Conservation (phyloP, 306 rosid species). For the Begonia peltatifolia region DNA sequence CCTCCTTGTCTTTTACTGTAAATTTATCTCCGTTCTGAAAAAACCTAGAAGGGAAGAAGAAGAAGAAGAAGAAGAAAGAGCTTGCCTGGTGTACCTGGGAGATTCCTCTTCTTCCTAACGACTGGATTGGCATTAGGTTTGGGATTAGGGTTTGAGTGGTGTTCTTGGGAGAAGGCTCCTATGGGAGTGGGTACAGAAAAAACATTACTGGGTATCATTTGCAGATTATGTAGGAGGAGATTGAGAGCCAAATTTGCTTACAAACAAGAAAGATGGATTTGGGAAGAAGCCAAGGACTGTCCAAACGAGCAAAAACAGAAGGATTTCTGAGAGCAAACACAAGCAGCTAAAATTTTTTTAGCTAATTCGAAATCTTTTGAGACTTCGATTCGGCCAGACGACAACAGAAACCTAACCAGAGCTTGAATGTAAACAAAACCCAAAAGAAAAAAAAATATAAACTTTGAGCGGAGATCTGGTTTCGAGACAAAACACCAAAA, state of each 20-base stretch:
- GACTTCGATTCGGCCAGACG: constrained; percentile 48
- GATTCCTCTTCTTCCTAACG: constrained; percentile 71
- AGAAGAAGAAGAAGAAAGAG: background rate
- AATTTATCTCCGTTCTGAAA: too few relatives aligned
- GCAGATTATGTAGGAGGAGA: constrained; percentile 4
- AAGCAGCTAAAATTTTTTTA: constrained; percentile 18
- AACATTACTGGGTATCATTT: constrained; percentile 55
- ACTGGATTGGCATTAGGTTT: constrained; percentile 27
- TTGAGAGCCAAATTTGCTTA: background rate
- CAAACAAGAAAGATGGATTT: too few relatives aligned
- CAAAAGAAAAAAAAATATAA: constrained; percentile 2
- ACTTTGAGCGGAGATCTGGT: constrained; percentile 12
- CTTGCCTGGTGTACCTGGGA: constrained; percentile 89
- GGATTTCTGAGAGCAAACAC: background rate
- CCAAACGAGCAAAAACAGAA: too few relatives aligned
- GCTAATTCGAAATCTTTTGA: constrained; percentile 18
- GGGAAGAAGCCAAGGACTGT: too few relatives aligned
- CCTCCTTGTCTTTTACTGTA: too few relatives aligned
- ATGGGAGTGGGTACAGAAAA: constrained; percentile 46
- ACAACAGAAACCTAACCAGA: constrained; percentile 46
- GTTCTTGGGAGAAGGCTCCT: constrained; percentile 14
- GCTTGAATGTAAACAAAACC: constrained; percentile 29
- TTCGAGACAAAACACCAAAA: constrained; percentile 50
- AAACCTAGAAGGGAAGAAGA: background rate
- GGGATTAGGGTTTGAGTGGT: constrained; percentile 47